Percentiles rank a stretch among this genome's conserved stretches.
phyloP scores from a whole-genome alignment of 176 grass and related monocot species.

The Raddia distichophylla region DNA sequence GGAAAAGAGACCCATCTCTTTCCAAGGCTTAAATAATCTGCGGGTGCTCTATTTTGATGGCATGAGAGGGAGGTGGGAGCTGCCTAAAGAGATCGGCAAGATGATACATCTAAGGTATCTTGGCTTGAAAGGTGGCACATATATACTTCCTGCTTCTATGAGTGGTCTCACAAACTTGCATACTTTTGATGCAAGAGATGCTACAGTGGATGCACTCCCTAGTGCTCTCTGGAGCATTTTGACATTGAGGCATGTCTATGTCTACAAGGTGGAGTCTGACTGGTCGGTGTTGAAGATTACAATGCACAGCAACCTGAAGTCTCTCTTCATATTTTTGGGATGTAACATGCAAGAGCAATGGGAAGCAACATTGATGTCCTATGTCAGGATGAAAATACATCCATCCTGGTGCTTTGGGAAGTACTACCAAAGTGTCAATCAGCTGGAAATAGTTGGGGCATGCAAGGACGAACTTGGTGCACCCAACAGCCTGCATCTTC shows the following conservation, averaged over 20 bases:
- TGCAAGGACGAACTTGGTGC: background rate
- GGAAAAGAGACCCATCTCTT: background rate
- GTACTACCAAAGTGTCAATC: background rate
- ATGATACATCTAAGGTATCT: constrained; percentile 34
- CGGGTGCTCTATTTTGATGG: constrained; percentile 12
- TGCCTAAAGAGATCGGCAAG: background rate
- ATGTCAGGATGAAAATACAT: background rate
- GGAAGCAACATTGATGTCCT: background rate
- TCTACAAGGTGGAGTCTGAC: constrained; percentile 12
- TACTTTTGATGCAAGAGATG: constrained; percentile 32
- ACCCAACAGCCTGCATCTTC: constrained; percentile 11
- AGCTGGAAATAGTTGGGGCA: background rate
- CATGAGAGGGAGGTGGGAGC: constrained; percentile 11
- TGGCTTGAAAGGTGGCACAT: constrained; percentile 26
- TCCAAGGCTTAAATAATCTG: background rate
- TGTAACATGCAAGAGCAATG: background rate
- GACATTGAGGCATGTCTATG: background rate
- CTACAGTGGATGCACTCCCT: background rate
- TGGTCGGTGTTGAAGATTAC: background rate
- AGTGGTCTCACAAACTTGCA: constrained; percentile 20
- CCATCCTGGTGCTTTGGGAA: constrained; percentile 15
- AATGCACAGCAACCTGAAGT: background rate
- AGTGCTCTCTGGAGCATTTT: background rate
- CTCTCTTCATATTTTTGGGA: constrained; percentile 3
- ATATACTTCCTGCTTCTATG: background rate